Percentiles rank a stretch among this genome's conserved stretches.
phyloP scores from a whole-genome alignment of 345 rosid species.

The Ceriops zippeliana region DNA sequence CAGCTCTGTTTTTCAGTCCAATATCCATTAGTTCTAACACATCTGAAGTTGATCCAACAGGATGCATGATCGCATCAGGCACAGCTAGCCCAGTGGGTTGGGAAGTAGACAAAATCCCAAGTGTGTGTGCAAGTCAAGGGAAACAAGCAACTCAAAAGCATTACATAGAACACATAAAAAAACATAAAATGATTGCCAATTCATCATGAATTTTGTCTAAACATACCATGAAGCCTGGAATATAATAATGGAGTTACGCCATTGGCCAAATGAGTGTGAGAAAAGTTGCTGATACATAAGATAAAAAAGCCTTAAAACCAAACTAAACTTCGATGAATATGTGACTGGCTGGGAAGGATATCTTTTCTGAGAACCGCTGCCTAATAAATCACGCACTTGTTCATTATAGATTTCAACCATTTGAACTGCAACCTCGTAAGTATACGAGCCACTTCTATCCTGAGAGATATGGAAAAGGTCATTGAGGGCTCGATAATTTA shows the following conservation, averaged over 20 bases:
- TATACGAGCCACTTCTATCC: constrained; percentile 43
- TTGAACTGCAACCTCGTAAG: constrained; percentile 68
- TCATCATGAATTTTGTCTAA: too few relatives aligned
- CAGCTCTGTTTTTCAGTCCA: constrained; percentile 73
- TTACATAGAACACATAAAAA: constrained; percentile 1
- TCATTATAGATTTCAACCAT: constrained; percentile 95
- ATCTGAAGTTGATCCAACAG: constrained; percentile 67
- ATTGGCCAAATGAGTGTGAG: neutral
- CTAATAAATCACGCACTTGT: constrained; percentile 73
- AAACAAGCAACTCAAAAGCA: constrained; percentile 16
- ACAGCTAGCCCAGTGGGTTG: constrained; percentile 73
- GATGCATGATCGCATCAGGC: constrained; percentile 84
- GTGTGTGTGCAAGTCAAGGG: constrained; percentile 77
- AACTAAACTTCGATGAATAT: neutral
- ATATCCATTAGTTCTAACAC: constrained; percentile 65
- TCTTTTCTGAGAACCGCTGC: constrained; percentile 58
- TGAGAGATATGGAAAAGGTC: constrained; percentile 72
- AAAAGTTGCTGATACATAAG: neutral
- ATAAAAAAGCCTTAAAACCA: neutral
- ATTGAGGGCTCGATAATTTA: constrained; percentile 77
- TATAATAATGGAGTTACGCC: neutral
- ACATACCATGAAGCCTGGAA: too few relatives aligned
- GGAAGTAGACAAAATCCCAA: constrained; percentile 55
- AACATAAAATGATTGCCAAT: neutral
- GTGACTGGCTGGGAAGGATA: constrained; percentile 49